Evolutionary conservation across 2,329 filamentous ascomycete genomes (phyloP), one percentile per base, ranked within the genome.

Genomic region (Trematosphaeria pertusa): DNA sequence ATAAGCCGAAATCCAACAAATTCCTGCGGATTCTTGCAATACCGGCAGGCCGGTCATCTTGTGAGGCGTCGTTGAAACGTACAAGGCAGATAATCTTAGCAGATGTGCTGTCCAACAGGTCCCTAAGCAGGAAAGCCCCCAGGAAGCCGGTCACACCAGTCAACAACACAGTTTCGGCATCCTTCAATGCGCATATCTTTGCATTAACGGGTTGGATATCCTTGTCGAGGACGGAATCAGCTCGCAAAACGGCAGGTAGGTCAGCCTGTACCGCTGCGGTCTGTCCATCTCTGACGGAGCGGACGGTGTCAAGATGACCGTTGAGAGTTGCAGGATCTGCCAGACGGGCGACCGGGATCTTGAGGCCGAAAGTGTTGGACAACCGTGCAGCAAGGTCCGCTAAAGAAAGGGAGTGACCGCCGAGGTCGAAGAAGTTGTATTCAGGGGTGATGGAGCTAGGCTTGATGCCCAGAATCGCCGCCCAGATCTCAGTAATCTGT

Each of bases 391-490:
- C 84, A 19, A 93, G 78, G 50, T 91, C 87, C 0, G 89, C 89
- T n/a, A 93, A 81, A 2, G 85, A 84, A 42, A 93, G 74, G 0
- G 88, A 91, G 69, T 93, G 89, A 0, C 89, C 89, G 26, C 89
- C 89, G 1, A 93, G 75, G 50, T 92, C 89, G 65, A 92, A 93
- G 71, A 93, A 93, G 67, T 86, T 87, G 66, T 90, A 86, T 51
- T 89, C 85, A 1, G 81, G 63, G 41, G 86, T 87, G 18, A 92
- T 82, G 15, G 81, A 77, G 31, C 73, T 79, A 8, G 78, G 73
- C 0, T 87, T 80, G n/a, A 87, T 81, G 52, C 86, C 85, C 11
- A 93, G 77, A 19, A 85, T 82, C 2, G 83, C 78, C 2, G 88
- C 86, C 89, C 89, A 93, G 43, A 87, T 78, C 56, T 86, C 82